These are phyloP conservation scores for Fusarium sp. DNA, from an alignment of 2,329 filamentous ascomycete species.

Conservation along the genomic window DNA sequence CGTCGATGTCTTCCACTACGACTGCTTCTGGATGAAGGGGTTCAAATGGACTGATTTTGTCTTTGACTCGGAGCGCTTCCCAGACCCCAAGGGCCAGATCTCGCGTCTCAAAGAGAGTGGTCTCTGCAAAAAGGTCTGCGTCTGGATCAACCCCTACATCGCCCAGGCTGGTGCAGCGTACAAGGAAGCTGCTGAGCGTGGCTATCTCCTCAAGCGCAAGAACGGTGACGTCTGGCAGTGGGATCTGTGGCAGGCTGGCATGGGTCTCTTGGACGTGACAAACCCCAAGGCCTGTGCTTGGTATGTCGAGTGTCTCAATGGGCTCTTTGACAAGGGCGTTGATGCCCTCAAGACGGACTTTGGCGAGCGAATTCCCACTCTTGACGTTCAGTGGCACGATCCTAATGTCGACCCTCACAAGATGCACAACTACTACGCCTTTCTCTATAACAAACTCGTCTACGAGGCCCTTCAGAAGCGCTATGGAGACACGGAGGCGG, in stretches of 20 bases:
- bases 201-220: slow-evolving; percentile 74
- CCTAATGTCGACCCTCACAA: slow-evolving; percentile 64
- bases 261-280: slow-evolving; percentile 78
- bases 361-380: slow-evolving; percentile 74
- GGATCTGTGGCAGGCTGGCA: slow-evolving; percentile 81
- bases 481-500: slow-evolving; percentile 62
- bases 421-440: slow-evolving; percentile 84
- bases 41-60: slow-evolving; percentile 81
- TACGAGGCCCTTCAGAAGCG: slow-evolving; percentile 70
- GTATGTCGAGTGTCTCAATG: slow-evolving; percentile 69
- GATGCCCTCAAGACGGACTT: slow-evolving; percentile 81
- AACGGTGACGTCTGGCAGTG: slow-evolving; percentile 78
- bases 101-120: slow-evolving; percentile 69
- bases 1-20: slow-evolving; percentile 78
- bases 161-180: slow-evolving; percentile 75
- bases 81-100: slow-evolving; percentile 72
- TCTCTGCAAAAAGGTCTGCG: slow-evolving; percentile 70
- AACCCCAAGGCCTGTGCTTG: slow-evolving; percentile 73
- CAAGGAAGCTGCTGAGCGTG: slow-evolving; percentile 68
- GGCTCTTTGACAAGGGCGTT: slow-evolving; percentile 73
- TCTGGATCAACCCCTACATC: slow-evolving; percentile 81
- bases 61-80: slow-evolving; percentile 74
- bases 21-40: slow-evolving; percentile 80
- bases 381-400: slow-evolving; percentile 72
- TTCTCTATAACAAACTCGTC: slow-evolving; percentile 75